Conservation (phyloP, 2,329 filamentous ascomycete genomes). For the Fusarium pilosicola region DNA sequence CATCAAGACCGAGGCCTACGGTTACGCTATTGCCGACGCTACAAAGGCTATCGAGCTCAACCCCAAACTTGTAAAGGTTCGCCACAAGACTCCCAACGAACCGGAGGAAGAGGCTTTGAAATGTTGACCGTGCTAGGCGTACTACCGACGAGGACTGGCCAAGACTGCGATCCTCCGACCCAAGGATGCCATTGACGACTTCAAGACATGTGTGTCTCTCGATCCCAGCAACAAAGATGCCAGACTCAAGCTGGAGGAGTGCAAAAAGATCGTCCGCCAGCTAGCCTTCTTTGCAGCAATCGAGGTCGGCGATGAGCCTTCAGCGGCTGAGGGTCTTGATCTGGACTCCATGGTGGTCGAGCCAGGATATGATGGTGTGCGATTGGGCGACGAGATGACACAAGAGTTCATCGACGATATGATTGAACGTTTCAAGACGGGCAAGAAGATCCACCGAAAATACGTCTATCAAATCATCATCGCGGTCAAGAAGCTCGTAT, state of each 20-base stretch:
- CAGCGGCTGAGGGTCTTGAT: conserved; percentile 89
- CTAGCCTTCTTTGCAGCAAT: conserved; percentile 95
- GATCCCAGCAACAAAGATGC: conserved; percentile 91
- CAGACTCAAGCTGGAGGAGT: conserved; percentile 89
- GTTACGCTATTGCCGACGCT: conserved; percentile 90
- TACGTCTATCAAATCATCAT: conserved; percentile 97
- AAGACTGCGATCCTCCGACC: conserved; percentile 91
- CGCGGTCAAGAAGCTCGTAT: conserved; percentile 87
- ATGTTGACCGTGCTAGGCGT: conserved; percentile 68
- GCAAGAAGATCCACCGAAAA: conserved; percentile 95
- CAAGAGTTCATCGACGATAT: conserved; percentile 98
- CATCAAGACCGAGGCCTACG: conserved; percentile 95
- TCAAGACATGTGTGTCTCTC: conserved; percentile 88
- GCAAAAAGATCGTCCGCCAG: conserved; percentile 92
- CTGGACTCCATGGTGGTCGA: conserved; percentile 87
- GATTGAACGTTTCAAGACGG: conserved; percentile 93
- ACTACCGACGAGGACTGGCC: conserved; percentile 91
- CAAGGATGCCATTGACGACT: conserved; percentile 89
- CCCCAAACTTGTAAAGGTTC: conserved; percentile 86
- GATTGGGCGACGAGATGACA: conserved; percentile 85
- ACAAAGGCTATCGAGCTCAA: conserved; percentile 92
- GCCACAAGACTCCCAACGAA: conserved; percentile 24
- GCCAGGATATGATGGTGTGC: conserved; percentile 83
- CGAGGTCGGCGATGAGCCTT: conserved; percentile 90
- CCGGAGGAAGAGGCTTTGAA: conserved; percentile 2